Conservation (phyloP, 352 stramenopile species). For the Phytophthora capsici region DNA sequence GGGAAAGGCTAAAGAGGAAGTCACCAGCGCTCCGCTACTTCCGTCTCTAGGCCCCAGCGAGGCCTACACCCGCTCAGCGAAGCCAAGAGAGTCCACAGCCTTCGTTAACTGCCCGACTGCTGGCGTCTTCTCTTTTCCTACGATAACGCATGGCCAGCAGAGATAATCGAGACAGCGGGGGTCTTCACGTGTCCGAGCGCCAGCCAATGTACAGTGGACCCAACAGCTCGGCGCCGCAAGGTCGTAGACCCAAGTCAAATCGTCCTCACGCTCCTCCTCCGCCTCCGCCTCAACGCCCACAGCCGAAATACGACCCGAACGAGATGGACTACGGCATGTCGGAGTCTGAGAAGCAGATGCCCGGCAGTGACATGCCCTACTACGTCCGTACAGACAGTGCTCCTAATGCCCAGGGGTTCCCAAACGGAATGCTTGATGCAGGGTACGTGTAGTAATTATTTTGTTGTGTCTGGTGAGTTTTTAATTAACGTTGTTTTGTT, state of each 20-base stretch:
- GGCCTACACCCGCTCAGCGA: background rate
- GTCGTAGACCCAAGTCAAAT: slow-evolving; percentile 13
- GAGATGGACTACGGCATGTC: slow-evolving; percentile 22
- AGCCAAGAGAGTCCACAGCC: background rate
- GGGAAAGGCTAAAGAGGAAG: slow-evolving; percentile 7
- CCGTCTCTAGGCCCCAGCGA: slow-evolving; percentile 10
- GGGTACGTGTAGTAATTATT: slow-evolving; percentile 27
- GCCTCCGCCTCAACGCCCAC: slow-evolving; percentile 9
- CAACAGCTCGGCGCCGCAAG: slow-evolving; percentile 8
- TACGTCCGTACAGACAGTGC: slow-evolving; percentile 39
- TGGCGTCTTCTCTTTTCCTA: background rate
- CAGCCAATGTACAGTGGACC: slow-evolving; percentile 32
- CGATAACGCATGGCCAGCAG: slow-evolving; percentile 25
- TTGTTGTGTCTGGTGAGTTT: background rate
- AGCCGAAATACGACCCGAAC: slow-evolving; percentile 19
- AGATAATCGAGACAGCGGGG: slow-evolving; percentile 25
- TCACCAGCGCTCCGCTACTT: slow-evolving; percentile 3
- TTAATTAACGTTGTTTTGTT: slow-evolving; percentile 6
- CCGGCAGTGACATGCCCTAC: slow-evolving; percentile 27
- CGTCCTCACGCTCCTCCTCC: slow-evolving; percentile 34
- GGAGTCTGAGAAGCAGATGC: slow-evolving; percentile 18
- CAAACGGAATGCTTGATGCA: slow-evolving; percentile 38
- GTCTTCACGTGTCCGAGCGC: slow-evolving; percentile 36
- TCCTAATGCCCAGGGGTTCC: slow-evolving; percentile 19
- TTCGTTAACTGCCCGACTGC: background rate